Evolutionary conservation across 2,329 filamentous ascomycete genomes (phyloP).

Genomic region (Aureobasidium mangrovei): DNA sequence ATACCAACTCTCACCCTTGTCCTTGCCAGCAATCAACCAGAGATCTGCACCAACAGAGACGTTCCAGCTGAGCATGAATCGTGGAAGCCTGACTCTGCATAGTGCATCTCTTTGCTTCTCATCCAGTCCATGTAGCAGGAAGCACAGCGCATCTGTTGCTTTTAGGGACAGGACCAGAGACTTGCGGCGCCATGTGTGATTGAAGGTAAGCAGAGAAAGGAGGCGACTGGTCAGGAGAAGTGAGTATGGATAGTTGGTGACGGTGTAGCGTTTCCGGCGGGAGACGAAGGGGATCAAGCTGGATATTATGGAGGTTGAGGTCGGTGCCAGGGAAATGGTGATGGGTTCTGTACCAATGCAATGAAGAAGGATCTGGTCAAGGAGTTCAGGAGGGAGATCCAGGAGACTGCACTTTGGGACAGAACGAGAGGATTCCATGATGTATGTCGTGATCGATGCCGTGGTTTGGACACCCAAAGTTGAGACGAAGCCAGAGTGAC

Average conservation of each 20-base stretch:
- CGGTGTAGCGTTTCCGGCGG: slow-evolving; percentile 8
- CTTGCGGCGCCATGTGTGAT: slow-evolving; percentile 13
- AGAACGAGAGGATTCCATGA: neutral
- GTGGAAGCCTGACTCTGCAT: slow-evolving; percentile 11
- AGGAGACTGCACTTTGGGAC: neutral
- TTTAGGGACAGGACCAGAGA: slow-evolving; percentile 14
- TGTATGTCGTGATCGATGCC: neutral
- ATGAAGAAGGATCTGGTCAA: slow-evolving; percentile 12
- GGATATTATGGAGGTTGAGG: slow-evolving; percentile 2
- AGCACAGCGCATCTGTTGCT: slow-evolving; percentile 15
- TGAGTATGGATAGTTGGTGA: slow-evolving; percentile 11
- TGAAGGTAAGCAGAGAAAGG: slow-evolving; percentile 11
- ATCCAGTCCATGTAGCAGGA: slow-evolving; percentile 15
- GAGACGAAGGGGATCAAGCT: slow-evolving; percentile 3
- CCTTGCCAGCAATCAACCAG: slow-evolving; percentile 13
- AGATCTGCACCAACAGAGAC: slow-evolving; percentile 15
- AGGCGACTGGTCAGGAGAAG: slow-evolving; percentile 13
- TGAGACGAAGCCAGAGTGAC: neutral
- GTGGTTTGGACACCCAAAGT: neutral
- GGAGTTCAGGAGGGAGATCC: slow-evolving; percentile 15
- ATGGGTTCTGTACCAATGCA: neutral
- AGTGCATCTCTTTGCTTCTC: slow-evolving; percentile 13
- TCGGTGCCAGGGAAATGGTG: slow-evolving; percentile 12
- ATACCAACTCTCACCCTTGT: neutral
- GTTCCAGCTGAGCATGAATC: slow-evolving; percentile 15